A percentile compares a stretch with the other conserved stretches of the same genome.
Evolutionary conservation across 2,329 filamentous ascomycete genomes (phyloP).

Genomic region (Lachnellula cervina): DNA sequence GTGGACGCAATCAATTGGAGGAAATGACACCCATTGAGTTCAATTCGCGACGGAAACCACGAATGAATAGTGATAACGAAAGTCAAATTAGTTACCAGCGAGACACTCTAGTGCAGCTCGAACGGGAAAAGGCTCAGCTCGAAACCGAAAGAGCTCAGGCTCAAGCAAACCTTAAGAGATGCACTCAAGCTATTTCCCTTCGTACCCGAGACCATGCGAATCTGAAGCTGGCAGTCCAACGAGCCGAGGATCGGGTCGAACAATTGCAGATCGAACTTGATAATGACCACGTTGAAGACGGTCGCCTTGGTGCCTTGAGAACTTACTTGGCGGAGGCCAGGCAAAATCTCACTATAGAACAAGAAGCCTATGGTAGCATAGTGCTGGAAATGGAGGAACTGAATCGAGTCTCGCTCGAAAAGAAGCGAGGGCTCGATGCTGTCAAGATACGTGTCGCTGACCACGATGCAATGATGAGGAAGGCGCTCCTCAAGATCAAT

Average conservation of each 20-base stretch:
- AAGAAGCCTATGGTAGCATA: conserved; percentile 51
- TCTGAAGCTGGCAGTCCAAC: conserved; percentile 53
- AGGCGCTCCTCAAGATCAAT: conserved; percentile 51
- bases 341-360: conserved; percentile 42
- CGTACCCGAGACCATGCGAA: conserved; percentile 43
- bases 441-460: conserved; percentile 36
- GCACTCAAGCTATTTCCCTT: conserved; percentile 42
- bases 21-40: conserved; percentile 45
- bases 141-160: conserved; percentile 32
- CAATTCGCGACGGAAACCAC: conserved; percentile 37
- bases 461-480: conserved; percentile 42
- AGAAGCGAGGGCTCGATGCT: conserved; percentile 36
- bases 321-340: conserved; percentile 50
- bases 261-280: conserved; percentile 56
- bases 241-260: conserved; percentile 55
- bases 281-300: conserved; percentile 62
- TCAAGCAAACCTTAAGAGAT: conserved; percentile 43
- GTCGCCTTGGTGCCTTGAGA: conserved; percentile 55
- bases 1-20: conserved; percentile 36
- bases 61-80: conserved; percentile 77
- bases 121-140: conserved; percentile 49
- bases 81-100: conserved; percentile 55
- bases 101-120: conserved; percentile 49
- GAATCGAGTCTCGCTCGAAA: conserved; percentile 33
- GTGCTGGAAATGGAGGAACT: conserved; percentile 45